Evolutionary conservation across 2,329 filamentous ascomycete species (phyloP).

Genomic region (Rutstroemia sp.): DNA sequence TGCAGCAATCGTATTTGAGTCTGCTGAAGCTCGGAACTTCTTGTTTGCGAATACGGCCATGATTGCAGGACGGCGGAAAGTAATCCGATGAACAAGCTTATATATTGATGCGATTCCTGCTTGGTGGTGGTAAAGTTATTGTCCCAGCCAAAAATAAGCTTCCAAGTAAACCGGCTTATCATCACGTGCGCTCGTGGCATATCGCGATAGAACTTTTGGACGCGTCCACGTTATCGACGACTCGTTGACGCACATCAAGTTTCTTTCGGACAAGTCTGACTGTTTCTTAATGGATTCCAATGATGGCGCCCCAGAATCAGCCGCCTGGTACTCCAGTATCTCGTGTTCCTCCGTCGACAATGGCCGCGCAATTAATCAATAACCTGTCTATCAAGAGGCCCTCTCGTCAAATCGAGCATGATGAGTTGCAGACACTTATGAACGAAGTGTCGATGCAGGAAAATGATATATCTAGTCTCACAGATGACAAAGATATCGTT

Average conservation of each 20-base stretch:
- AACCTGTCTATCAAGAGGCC: conserved; percentile 62
- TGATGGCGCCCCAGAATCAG: conserved; percentile 17
- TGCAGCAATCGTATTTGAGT: conserved; percentile 62
- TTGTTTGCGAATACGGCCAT: conserved; percentile 63
- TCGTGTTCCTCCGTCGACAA: conserved; percentile 61
- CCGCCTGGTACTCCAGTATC: conserved; percentile 13
- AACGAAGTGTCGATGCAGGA: conserved; percentile 51
- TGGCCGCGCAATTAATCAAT: conserved; percentile 81
- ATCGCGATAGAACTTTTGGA: not conserved
- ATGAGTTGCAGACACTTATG: conserved; percentile 67
- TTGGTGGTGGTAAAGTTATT: not conserved
- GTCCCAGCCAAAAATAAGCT: not conserved
- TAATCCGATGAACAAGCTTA: not conserved
- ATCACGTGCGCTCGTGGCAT: not conserved
- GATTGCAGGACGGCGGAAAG: not conserved
- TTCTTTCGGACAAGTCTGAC: not conserved
- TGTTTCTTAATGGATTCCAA: conserved; percentile 15
- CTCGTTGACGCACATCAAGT: not conserved
- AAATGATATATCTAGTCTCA: conserved; percentile 41
- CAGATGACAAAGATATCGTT: conserved; percentile 54
- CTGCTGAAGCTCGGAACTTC: conserved; percentile 60
- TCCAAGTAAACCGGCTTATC: not conserved
- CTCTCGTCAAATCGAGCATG: conserved; percentile 57
- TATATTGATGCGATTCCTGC: not conserved
- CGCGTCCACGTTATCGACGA: conserved; percentile 1